Evolutionary conservation across 2,329 filamentous ascomycete species (phyloP).

Genomic region (Myriosclerotinia duriaeana): DNA sequence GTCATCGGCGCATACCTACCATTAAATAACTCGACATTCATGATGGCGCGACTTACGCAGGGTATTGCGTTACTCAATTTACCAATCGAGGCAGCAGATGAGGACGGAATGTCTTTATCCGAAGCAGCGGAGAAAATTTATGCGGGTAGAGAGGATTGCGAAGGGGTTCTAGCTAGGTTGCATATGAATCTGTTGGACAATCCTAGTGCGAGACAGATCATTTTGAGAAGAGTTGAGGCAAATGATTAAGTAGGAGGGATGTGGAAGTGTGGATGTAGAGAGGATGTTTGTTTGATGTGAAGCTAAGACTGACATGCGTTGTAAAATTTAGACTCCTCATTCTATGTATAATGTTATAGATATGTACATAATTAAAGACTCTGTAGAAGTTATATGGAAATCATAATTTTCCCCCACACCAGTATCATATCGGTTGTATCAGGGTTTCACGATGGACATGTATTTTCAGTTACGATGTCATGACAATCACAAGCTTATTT

Average conservation of each 20-base stretch:
- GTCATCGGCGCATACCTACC: slow-evolving; percentile 67
- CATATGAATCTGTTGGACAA: slow-evolving; percentile 61
- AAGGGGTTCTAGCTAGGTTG: slow-evolving; percentile 60
- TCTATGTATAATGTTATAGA: neutral
- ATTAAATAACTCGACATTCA: slow-evolving; percentile 52
- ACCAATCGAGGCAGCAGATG: slow-evolving; percentile 42
- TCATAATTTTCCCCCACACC: neutral
- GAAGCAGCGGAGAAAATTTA: slow-evolving; percentile 57
- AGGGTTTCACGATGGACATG: too few relatives aligned
- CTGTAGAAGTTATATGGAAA: too few relatives aligned
- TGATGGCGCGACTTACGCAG: slow-evolving; percentile 63
- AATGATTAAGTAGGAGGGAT: slow-evolving; percentile 8
- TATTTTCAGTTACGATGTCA: too few relatives aligned
- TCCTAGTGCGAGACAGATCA: slow-evolving; percentile 62
- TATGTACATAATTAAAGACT: neutral
- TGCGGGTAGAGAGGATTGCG: slow-evolving; percentile 56
- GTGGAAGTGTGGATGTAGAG: neutral
- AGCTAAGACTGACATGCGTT: neutral
- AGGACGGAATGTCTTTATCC: slow-evolving; percentile 48
- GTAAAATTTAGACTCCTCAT: neutral
- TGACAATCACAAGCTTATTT: too few relatives aligned
- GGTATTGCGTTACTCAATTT: slow-evolving; percentile 66
- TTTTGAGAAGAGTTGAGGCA: slow-evolving; percentile 65
- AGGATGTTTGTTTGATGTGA: neutral
- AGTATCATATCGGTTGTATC: neutral